These are phyloP conservation scores for Wallacemonas collosoma DNA, from an alignment of 208 protist species.

Conservation along the genomic window DNA sequence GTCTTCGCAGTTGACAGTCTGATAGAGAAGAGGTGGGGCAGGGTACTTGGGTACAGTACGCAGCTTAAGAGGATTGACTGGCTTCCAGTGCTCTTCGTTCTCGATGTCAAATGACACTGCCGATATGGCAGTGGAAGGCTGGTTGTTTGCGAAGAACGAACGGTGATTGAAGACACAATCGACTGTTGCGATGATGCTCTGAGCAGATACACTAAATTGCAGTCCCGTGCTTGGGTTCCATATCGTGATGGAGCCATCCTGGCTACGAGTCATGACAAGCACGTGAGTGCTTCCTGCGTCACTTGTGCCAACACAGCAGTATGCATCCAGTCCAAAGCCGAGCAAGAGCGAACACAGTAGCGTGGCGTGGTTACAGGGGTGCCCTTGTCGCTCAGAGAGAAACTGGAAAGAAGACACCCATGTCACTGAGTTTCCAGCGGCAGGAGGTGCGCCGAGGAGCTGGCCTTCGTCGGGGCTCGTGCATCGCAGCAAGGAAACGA, in stretches of 20 bases:
- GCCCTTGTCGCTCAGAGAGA: constrained; percentile 83
- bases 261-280: constrained; percentile 24
- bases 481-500: constrained; percentile 82
- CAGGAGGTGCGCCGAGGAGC: constrained; percentile 29
- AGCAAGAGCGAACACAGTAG: constrained; percentile 91
- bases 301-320: constrained; percentile 69
- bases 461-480: constrained; percentile 44
- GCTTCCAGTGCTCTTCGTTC: constrained; percentile 92
- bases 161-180: constrained; percentile 89
- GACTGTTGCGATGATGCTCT: constrained; percentile 60
- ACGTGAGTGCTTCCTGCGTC: constrained; percentile 25
- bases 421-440: constrained; percentile 19
- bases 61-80: constrained; percentile 89
- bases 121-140: constrained; percentile 54
- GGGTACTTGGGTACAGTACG: constrained; percentile 81
- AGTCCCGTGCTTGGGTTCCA: constrained; percentile 86
- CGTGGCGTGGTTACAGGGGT: constrained; percentile 81
- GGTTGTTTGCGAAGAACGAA: constrained; percentile 89
- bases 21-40: constrained; percentile 62
- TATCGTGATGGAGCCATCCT: constrained; percentile 41
- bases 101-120: constrained; percentile 82
- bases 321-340: constrained; percentile 91
- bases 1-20: constrained; percentile 29
- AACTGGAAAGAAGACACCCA: constrained; percentile 89
- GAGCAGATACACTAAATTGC: constrained; percentile 39